A percentile compares a stretch with the other conserved stretches of the same genome.
Conservation (phyloP, 1,139 yeast genomes). For the Saccharomyces pastorianus region DNA sequence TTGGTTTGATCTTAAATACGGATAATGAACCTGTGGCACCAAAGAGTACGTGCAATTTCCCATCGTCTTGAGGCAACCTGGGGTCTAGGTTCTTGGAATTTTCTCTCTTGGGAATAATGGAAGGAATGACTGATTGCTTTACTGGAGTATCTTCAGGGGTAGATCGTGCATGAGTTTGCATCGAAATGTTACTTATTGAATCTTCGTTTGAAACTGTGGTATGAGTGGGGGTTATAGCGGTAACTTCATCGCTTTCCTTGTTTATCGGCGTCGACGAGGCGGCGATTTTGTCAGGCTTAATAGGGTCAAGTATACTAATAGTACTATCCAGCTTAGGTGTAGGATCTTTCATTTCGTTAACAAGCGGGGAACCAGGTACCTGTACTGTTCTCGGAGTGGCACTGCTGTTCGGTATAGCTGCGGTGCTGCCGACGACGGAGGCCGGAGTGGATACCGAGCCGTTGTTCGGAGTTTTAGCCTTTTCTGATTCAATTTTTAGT, state of each 20-base stretch:
- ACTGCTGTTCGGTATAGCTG: neutral
- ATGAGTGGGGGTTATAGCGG: slow-evolving; percentile 6
- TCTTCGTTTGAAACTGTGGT: slow-evolving; percentile 9
- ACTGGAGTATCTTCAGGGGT: neutral
- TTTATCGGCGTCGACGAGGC: neutral
- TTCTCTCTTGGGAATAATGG: slow-evolving; percentile 34
- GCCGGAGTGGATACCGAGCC: neutral
- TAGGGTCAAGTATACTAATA: neutral
- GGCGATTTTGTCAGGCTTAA: neutral
- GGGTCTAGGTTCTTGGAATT: slow-evolving; percentile 57
- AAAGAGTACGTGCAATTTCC: slow-evolving; percentile 70
- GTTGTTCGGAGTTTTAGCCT: neutral
- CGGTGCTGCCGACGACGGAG: neutral
- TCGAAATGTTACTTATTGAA: neutral
- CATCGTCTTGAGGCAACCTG: slow-evolving; percentile 79
- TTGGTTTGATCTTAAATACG: slow-evolving; percentile 61
- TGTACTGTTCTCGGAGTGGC: neutral
- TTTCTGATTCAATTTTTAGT: neutral
- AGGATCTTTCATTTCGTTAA: neutral
- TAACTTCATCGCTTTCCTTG: neutral
- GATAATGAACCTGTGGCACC: slow-evolving; percentile 89
- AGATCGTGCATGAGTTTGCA: neutral
- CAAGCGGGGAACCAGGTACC: neutral
- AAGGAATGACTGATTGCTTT: neutral
- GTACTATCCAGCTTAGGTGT: neutral